Conservation (phyloP, 495 filamentous ascomycete genomes). For the Podospora pseudocomata region DNA sequence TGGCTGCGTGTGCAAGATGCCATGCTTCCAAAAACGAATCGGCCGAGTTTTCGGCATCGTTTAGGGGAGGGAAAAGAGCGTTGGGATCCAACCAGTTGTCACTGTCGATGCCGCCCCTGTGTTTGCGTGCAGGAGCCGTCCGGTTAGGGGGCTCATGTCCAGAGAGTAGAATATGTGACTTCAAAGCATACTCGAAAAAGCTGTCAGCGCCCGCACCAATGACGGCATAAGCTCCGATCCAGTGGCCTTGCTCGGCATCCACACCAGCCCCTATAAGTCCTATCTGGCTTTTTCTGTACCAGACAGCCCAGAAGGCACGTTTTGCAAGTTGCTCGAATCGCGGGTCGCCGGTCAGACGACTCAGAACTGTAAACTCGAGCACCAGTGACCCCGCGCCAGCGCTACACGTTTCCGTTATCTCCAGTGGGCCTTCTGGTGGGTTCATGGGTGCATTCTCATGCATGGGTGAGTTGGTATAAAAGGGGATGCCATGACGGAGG, state of each 20-base stretch:
- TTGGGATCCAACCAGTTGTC: constrained; percentile 52
- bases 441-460: constrained; percentile 42
- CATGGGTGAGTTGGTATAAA: constrained; percentile 76
- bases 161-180: constrained; percentile 85
- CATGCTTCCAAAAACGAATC: constrained; percentile 79
- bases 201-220: constrained; percentile 95
- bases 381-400: constrained; percentile 93
- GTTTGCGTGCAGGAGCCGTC: constrained; percentile 46
- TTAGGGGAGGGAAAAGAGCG: constrained; percentile 54
- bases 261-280: constrained; percentile 89
- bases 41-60: constrained; percentile 63
- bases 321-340: constrained; percentile 87
- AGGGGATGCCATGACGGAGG: constrained; percentile 84
- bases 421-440: constrained; percentile 44
- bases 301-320: constrained; percentile 91
- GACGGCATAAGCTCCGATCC: constrained; percentile 82
- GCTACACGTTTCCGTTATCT: constrained; percentile 93
- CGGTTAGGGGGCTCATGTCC: constrained; percentile 56
- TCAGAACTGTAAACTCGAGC: constrained; percentile 86
- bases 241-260: constrained; percentile 85
- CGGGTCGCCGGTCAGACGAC: constrained; percentile 79
- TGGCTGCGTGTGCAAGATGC: constrained; percentile 78
- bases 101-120: constrained; percentile 32
- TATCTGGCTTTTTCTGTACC: constrained; percentile 77
- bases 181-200: constrained; percentile 97